Evolutionary conservation across 441 rosid genomes (phyloP).

Genomic region (Omphalea diandra): DNA sequence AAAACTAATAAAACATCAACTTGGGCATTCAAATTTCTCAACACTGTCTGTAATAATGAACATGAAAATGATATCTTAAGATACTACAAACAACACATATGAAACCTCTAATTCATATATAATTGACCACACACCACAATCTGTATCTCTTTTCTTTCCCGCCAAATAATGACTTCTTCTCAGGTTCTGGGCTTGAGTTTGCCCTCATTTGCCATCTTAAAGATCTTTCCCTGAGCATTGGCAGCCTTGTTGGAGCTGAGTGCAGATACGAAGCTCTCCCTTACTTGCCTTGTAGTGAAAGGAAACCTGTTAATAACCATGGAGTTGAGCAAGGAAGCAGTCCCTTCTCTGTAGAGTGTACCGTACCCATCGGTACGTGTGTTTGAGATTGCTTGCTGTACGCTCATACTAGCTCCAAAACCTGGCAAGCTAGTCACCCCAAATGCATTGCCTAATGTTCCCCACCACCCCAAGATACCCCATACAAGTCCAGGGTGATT

Average conservation of each 20-base stretch:
- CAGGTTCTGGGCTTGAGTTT: constrained; percentile 24
- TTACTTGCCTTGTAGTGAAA: constrained; percentile 31
- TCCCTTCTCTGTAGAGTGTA: constrained; percentile 34
- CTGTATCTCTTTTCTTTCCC: background rate
- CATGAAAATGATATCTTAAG: background rate
- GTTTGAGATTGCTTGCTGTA: constrained; percentile 33
- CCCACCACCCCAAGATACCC: constrained; percentile 36
- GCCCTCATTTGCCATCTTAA: constrained; percentile 36
- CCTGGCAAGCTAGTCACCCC: constrained; percentile 27
- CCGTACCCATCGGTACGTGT: constrained; percentile 34
- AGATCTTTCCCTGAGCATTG: constrained; percentile 28
- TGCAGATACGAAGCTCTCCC: constrained; percentile 27
- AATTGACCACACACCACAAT: constrained; percentile 2
- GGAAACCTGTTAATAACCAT: constrained; percentile 31
- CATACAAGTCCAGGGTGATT: constrained; percentile 28
- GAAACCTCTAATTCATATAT: background rate
- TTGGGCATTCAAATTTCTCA: constrained; percentile 1
- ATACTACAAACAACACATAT: background rate
- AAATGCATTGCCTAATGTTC: constrained; percentile 33
- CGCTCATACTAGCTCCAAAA: constrained; percentile 23
- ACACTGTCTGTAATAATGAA: constrained; percentile 9
- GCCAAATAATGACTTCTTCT: background rate
- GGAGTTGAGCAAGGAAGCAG: constrained; percentile 37
- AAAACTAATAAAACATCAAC: constrained; percentile 3
- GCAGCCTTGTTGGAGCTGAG: constrained; percentile 30